Evolutionary conservation across 495 filamentous ascomycete species (phyloP).

Genomic region (Lasiosphaeria miniovina): DNA sequence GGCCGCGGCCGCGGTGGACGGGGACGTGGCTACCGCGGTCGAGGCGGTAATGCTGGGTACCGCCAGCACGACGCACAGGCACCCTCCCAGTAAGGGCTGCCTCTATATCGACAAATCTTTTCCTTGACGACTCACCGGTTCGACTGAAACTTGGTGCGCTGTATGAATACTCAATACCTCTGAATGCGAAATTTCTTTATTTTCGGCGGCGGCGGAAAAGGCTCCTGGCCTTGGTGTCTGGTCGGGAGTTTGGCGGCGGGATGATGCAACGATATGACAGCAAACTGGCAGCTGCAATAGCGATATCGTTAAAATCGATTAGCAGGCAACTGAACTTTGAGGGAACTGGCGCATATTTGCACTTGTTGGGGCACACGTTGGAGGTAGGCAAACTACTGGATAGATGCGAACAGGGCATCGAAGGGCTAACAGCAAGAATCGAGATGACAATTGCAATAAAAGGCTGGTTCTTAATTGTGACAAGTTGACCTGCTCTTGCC

Average conservation of each 20-base stretch:
- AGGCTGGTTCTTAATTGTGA: background rate
- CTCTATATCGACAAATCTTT: background rate
- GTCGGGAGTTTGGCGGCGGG: slow-evolving; percentile 12
- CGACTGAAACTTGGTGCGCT: slow-evolving; percentile 9
- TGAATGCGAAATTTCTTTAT: slow-evolving; percentile 11
- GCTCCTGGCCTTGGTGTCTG: slow-evolving; percentile 17
- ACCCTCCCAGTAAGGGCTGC: slow-evolving; percentile 26
- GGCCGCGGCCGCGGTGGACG: slow-evolving; percentile 65
- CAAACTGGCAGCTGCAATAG: slow-evolving; percentile 10
- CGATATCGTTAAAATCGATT: slow-evolving; percentile 13
- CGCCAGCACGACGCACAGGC: slow-evolving; percentile 22
- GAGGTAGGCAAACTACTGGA: slow-evolving; percentile 10
- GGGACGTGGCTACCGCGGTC: slow-evolving; percentile 48
- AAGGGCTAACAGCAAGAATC: background rate
- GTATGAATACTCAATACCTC: slow-evolving; percentile 22
- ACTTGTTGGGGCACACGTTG: background rate
- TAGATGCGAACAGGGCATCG: slow-evolving; percentile 12
- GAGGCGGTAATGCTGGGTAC: slow-evolving; percentile 34
- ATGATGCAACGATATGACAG: slow-evolving; percentile 20
- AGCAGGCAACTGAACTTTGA: background rate
- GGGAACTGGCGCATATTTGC: background rate
- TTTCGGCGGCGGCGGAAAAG: slow-evolving; percentile 16
- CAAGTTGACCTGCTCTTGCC: too few relatives aligned
- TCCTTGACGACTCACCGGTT: slow-evolving; percentile 4
- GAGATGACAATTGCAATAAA: background rate